phyloP scores from a whole-genome alignment of 1,284 basidiomycete species.

The Malassezia restricta region DNA sequence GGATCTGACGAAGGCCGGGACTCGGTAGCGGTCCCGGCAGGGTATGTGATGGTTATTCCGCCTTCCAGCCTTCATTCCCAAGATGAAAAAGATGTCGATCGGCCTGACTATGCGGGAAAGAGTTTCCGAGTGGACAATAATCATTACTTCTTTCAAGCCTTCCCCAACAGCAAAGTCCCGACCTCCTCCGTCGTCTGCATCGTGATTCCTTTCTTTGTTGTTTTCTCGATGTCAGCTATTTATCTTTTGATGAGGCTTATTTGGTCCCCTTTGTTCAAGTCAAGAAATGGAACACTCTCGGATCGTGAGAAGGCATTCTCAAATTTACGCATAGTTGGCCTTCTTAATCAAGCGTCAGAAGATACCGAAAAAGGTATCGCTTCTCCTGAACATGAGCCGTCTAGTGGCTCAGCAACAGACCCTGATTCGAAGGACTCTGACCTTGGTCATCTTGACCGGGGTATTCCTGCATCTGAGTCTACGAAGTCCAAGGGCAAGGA shows the following conservation, averaged over 20 bases:
- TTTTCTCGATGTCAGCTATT: background rate
- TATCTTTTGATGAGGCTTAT: background rate
- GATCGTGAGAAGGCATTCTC: slow-evolving; percentile 9
- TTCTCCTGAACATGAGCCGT: background rate
- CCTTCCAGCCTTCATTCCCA: no score
- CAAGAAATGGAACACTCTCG: background rate
- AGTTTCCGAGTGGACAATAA: background rate
- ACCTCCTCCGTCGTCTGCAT: background rate
- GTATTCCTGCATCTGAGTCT: background rate
- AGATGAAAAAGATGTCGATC: no score
- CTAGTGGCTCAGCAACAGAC: no score
- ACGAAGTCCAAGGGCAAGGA: slow-evolving; percentile 10
- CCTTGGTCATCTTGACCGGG: no score
- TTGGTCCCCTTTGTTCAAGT: background rate
- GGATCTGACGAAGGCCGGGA: no score
- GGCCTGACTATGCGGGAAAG: no score
- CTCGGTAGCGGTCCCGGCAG: no score
- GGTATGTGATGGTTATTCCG: no score
- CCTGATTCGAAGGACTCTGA: background rate
- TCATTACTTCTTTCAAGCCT: slow-evolving; percentile 9
- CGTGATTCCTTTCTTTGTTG: background rate
- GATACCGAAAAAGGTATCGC: background rate
- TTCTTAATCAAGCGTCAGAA: background rate
- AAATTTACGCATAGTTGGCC: slow-evolving; percentile 12
- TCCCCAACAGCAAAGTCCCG: slow-evolving; percentile 9